Base-by-base conservation (phyloP, 768 basidiomycete genomes). In the Rhizopogon vulgaris region DNA sequence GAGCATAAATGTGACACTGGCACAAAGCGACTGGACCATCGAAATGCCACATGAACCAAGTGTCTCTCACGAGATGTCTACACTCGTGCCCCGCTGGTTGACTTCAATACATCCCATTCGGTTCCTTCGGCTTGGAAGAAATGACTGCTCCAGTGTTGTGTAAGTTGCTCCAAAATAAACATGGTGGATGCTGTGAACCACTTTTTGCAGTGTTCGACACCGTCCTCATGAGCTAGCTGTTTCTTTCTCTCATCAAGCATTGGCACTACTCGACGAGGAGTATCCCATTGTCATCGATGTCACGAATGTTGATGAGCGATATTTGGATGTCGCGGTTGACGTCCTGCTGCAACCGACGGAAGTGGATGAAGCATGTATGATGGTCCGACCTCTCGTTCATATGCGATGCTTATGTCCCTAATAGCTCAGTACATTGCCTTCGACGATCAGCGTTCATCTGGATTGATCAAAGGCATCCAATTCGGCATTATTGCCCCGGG, bases 311-410 rank as follows among this genome's bases (percentile, higher is more conserved):
- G 93, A 96, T 63, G 78, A 80, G 41, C 73, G 82, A 17, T 76
- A 83, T 24, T 67, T 97, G 10, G 82, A 88, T 14, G 69, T 90
- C 11, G 69, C 76, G 4, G 71, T 92, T 9, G 88, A 93, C 51
- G 77, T 89, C 4, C 72, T 95, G 52, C 67, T 97, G 32, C 90
- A 91, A 49, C 93, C 93, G 1, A 78, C 80, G 2, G 88, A 89
- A 57, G 73, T 83, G 46, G 90, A 90, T 56, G 78, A 82, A 53
- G 78, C 85, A 18, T 75, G 90, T 89, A 48, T 15, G 82, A 24
- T 46, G 22, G 0, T 22, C 15, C 5, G 6, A 6, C 63, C 3
- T 46, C 10, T 46, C 9, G 1, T 32, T 34, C 9, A 10, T 11
- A 8, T 46, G 32, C 45, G 15, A 10, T 22, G 14, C 32, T 46